These are phyloP conservation scores for Iris macrosiphon DNA, from an alignment of 106 monocot species.

Conservation along the genomic window DNA sequence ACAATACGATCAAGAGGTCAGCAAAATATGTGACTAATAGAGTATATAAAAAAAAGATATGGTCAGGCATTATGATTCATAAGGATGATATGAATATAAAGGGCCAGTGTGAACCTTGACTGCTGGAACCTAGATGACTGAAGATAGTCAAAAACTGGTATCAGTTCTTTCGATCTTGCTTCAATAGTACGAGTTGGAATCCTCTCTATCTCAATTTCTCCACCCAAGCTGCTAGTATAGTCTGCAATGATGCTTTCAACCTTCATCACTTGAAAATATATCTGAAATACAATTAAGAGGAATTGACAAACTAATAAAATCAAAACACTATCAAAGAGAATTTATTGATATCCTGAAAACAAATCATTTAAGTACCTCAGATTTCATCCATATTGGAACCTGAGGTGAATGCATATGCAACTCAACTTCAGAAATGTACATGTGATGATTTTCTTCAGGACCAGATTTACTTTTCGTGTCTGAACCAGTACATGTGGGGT, in stretches of 20 bases:
- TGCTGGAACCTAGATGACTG: constrained; percentile 48
- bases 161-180: constrained; percentile 64
- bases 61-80: too few species aligned
- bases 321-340: too few species aligned
- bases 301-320: too few species aligned
- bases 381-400: constrained; percentile 60
- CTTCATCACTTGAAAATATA: constrained; percentile 69
- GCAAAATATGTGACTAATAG: too few species aligned
- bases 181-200: constrained; percentile 49
- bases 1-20: too few species aligned
- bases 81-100: background rate
- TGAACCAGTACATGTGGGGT: constrained; percentile 21
- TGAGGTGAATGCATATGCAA: constrained; percentile 58
- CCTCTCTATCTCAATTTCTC: constrained; percentile 81
- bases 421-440: constrained; percentile 83
- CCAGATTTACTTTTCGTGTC: constrained; percentile 20
- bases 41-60: too few species aligned
- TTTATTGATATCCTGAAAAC: too few species aligned
- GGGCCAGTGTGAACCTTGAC: constrained; percentile 29
- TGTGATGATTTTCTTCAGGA: constrained; percentile 49
- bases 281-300: constrained; percentile 20
- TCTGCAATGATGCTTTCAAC: constrained; percentile 16
- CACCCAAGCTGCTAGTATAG: constrained; percentile 11
- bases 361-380: constrained; percentile 48
- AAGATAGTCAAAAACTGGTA: constrained; percentile 67